Conservation (phyloP, 148 eudicot species). For the Pouteria glomerata region DNA sequence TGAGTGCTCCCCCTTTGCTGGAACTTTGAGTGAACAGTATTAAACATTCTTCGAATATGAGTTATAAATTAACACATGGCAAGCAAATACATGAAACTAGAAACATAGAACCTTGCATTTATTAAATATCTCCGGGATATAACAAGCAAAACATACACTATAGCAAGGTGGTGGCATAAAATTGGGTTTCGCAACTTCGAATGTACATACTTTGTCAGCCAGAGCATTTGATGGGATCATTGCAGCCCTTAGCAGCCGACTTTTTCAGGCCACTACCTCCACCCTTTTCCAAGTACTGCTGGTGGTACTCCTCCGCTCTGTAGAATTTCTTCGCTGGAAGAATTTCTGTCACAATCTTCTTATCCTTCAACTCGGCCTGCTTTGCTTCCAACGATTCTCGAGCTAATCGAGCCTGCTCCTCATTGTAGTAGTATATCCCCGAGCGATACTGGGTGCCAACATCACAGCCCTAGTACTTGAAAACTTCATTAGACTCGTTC, state of each 20-base stretch:
- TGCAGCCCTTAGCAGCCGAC: constrained; percentile 84
- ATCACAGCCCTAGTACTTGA: constrained; percentile 56
- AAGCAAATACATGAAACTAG: too few relatives aligned
- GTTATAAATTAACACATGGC: too few relatives aligned
- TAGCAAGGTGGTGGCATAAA: too few relatives aligned
- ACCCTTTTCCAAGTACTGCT: constrained; percentile 88
- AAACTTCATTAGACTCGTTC: constrained; percentile 8
- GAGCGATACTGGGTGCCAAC: constrained; percentile 89
- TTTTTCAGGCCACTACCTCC: constrained; percentile 64
- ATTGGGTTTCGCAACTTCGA: too few relatives aligned
- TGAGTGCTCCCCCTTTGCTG: too few relatives aligned
- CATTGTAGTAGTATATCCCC: constrained; percentile 86
- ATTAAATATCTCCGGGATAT: too few relatives aligned
- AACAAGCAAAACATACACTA: too few relatives aligned
- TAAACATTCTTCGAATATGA: too few relatives aligned
- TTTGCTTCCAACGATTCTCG: constrained; percentile 66
- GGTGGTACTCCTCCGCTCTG: constrained; percentile 94
- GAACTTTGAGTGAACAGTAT: too few relatives aligned
- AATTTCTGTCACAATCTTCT: constrained; percentile 75
- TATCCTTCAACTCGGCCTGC: constrained; percentile 46
- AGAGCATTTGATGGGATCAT: constrained; percentile 83
- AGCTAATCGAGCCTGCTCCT: constrained; percentile 66
- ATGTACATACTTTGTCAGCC: constrained; percentile 52
- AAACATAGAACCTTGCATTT: too few relatives aligned
- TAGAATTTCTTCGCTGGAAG: constrained; percentile 84